Conservation (phyloP, 2,329 filamentous ascomycete genomes). For the Colletotrichum euphorbiae region DNA sequence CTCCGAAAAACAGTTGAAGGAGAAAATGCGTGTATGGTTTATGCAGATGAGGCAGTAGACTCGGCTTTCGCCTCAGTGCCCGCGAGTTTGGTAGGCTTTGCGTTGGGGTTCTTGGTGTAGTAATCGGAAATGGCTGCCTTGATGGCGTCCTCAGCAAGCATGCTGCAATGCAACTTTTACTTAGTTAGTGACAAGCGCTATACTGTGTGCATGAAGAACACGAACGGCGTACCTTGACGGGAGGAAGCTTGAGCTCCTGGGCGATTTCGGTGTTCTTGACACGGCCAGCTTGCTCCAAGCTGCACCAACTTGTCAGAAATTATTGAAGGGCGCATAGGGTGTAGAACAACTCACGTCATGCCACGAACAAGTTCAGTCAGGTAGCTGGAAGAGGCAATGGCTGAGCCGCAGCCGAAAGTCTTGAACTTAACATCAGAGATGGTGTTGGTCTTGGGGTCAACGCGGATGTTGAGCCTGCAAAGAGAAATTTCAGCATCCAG, state of each 20-base stretch:
- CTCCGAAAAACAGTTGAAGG: conserved; percentile 21
- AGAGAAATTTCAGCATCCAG: conserved; percentile 24
- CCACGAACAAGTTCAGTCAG: conserved; percentile 95
- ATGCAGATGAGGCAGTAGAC: conserved; percentile 44
- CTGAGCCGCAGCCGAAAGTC: conserved; percentile 94
- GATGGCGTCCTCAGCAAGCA: conserved; percentile 92
- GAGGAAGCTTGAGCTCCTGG: conserved; percentile 90
- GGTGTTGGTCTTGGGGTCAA: conserved; percentile 87
- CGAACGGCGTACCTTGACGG: conserved; percentile 80
- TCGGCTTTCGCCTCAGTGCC: conserved; percentile 74
- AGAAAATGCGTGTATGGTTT: neutral
- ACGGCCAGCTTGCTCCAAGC: conserved; percentile 87
- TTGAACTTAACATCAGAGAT: conserved; percentile 98
- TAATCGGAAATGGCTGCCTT: conserved; percentile 92
- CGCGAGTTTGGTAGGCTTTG: conserved; percentile 77
- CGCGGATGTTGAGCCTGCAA: conserved; percentile 78
- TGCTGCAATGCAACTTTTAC: conserved; percentile 84
- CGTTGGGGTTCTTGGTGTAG: conserved; percentile 88
- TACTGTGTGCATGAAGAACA: neutral
- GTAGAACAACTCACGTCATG: conserved; percentile 71
- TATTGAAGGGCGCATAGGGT: no score
- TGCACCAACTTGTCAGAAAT: neutral
- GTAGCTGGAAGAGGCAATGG: conserved; percentile 95
- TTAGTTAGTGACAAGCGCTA: conserved; percentile 44
- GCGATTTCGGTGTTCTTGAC: conserved; percentile 99